Base-by-base conservation (phyloP, 2,329 filamentous ascomycete species). In the Niveomyces coronatus region DNA sequence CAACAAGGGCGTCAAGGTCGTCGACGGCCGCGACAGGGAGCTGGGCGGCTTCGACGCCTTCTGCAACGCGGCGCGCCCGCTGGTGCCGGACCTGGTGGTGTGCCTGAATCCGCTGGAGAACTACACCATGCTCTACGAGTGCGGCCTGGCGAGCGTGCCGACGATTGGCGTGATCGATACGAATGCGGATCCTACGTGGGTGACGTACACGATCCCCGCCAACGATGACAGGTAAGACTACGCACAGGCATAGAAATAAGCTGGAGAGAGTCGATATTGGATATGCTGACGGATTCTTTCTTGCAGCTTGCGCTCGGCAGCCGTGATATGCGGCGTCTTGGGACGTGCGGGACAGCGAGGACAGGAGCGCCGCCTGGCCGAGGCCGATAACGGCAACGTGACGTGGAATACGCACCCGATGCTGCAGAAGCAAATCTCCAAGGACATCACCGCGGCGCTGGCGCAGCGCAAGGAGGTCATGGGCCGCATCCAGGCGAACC, bases 101-200 rank as follows among this genome's bases (percentile, higher is more conserved):
- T 91, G 85, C 54, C 56, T 98, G 51, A 98, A 96, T 58, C 89
- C 89, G 9, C 55, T 89, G 41, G 91, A 98, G 68, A 96, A 98
- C 60, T 85, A 84, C 53, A 78, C 87, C 6, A 57, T 95, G 57
- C 67, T 98, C 53, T 86, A 91, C 60, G 91, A 98, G 67, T 96
- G 91, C 58, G 85, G 82, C 0, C 58, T 87, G 41, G 82, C 85
- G 56, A 85, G 82, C 53, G 84, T 98, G 41, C 91, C 91, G 1
- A 96, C 91, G 0, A 91, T 98, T 52, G 91, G 89, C 32, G 71
- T 98, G 41, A 82, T 96, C 48, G 91, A 98, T 60, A 96, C 91
- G 1, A 84, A 98, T 59, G 81, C 79, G 3, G 84, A 96, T 60
- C 85, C 91, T 1, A 85, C 85, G 1, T 89, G 85, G 76, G 87